phyloP scores from a whole-genome alignment of 805 yeast species.

The Lipomyces oligophaga region DNA sequence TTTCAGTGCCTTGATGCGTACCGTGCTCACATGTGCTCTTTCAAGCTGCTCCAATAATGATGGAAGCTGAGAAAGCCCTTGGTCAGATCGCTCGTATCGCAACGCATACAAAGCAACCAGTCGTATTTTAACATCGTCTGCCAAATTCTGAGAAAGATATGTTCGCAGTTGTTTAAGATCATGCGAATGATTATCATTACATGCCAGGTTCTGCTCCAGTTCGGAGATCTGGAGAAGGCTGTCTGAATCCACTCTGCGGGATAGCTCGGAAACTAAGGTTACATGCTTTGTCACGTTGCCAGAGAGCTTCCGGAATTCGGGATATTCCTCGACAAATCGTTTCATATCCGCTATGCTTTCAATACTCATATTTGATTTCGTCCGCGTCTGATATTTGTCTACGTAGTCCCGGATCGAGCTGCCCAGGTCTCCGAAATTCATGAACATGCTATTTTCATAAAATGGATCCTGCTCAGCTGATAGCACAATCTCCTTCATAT shows the following conservation, averaged over 20 bases:
- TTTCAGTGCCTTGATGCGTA: slow-evolving; percentile 45
- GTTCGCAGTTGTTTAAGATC: slow-evolving; percentile 57
- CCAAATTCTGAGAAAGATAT: slow-evolving; percentile 44
- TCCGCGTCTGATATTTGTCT: slow-evolving; percentile 70
- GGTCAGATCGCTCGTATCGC: slow-evolving; percentile 53
- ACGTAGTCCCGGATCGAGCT: slow-evolving; percentile 83
- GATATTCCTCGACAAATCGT: slow-evolving; percentile 83
- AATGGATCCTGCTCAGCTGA: slow-evolving; percentile 71
- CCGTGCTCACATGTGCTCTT: slow-evolving; percentile 29
- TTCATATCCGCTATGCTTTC: slow-evolving; percentile 86
- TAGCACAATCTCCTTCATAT: slow-evolving; percentile 59
- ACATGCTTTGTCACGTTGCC: slow-evolving; percentile 90
- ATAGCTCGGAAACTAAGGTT: slow-evolving; percentile 82
- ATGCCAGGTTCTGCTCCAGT: slow-evolving; percentile 78
- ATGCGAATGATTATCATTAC: slow-evolving; percentile 53
- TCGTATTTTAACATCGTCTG: slow-evolving; percentile 59
- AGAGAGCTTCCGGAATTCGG: slow-evolving; percentile 85
- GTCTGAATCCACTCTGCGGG: slow-evolving; percentile 56
- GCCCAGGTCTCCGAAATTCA: slow-evolving; percentile 92
- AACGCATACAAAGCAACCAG: slow-evolving; percentile 70
- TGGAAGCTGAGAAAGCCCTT: slow-evolving; percentile 40
- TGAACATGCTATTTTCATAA: slow-evolving; percentile 73
- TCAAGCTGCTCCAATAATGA: slow-evolving; percentile 38
- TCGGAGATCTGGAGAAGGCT: slow-evolving; percentile 84
- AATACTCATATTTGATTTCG: slow-evolving; percentile 68